phyloP scores from a whole-genome alignment of 1,139 yeast species.

The Magnusiomyces starmeri region DNA sequence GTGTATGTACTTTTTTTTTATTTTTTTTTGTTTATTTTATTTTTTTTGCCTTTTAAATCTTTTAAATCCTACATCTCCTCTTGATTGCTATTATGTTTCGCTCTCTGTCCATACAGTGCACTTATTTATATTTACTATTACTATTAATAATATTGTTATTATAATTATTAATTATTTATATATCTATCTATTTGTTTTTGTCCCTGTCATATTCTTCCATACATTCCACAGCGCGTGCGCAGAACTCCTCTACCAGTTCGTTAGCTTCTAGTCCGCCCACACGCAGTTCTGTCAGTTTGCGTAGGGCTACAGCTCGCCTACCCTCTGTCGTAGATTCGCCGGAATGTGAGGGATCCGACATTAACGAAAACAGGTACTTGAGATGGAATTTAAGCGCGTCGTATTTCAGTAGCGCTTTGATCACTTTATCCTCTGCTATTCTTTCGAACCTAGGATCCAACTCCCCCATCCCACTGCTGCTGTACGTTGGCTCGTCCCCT shows the following conservation, averaged over 20 bases:
- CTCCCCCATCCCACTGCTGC: background rate
- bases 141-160: too few relatives aligned
- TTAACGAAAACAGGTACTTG: slow-evolving; percentile 40
- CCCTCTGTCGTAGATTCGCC: slow-evolving; percentile 42
- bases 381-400: slow-evolving; percentile 51
- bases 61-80: background rate
- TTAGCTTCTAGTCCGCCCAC: slow-evolving; percentile 59
- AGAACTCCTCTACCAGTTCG: slow-evolving; percentile 58
- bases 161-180: too few relatives aligned
- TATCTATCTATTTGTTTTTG: too few relatives aligned
- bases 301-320: slow-evolving; percentile 49
- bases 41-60: background rate
- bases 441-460: slow-evolving; percentile 14
- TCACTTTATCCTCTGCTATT: slow-evolving; percentile 36
- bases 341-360: slow-evolving; percentile 42
- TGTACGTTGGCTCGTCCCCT: background rate
- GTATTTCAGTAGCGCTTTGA: slow-evolving; percentile 40
- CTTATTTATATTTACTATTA: too few relatives aligned
- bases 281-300: slow-evolving; percentile 53
- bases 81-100: background rate
- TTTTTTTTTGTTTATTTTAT: background rate
- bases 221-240: slow-evolving; percentile 1
- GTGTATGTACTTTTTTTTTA: background rate
- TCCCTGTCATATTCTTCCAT: background rate
- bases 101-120: too few relatives aligned